Evolutionary conservation across 768 basidiomycete species (phyloP).

Genomic region (Calvatia gigantea): DNA sequence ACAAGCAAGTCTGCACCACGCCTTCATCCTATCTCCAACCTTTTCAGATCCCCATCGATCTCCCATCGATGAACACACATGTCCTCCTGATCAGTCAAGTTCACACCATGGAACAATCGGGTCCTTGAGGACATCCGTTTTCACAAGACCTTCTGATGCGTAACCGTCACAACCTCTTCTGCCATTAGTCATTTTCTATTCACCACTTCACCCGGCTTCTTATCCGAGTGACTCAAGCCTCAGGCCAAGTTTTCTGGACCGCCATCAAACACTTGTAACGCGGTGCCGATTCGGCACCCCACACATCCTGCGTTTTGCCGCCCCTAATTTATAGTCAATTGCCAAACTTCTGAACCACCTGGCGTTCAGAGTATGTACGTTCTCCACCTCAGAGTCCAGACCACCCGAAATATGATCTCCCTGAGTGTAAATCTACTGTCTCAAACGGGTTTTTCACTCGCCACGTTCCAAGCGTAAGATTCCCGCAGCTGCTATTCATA

Average conservation of each 20-base stretch:
- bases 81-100: neutral
- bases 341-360: neutral
- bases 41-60: neutral
- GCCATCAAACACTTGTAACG: neutral
- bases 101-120: neutral
- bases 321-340: neutral
- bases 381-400: neutral
- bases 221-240: neutral
- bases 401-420: constrained; percentile 1
- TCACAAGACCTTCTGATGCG: constrained; percentile 6
- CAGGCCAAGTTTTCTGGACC: neutral
- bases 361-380: neutral
- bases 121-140: neutral
- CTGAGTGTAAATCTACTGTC: constrained; percentile 1
- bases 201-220: neutral
- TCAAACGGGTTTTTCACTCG: neutral
- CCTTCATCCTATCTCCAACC: too few species aligned
- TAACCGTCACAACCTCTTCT: neutral
- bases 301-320: neutral
- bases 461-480: constrained; percentile 3
- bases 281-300: neutral
- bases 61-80: constrained; percentile 10
- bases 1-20: neutral
- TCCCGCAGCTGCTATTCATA: constrained; percentile 2
- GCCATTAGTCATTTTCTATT: neutral